Evolutionary conservation across 305 asterid species (phyloP).

Genomic region (Petunia hybrid): DNA sequence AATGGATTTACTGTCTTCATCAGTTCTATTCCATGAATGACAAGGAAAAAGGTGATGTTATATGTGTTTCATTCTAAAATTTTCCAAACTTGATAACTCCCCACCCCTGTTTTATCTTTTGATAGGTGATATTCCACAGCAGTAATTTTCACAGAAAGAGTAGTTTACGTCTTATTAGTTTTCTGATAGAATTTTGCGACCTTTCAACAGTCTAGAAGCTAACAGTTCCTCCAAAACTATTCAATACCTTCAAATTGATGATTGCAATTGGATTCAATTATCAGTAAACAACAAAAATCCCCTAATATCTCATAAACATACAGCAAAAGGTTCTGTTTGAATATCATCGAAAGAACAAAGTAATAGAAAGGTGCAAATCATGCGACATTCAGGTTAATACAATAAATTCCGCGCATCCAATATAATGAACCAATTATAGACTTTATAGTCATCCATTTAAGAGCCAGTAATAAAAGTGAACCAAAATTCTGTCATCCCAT

Average conservation of each 20-base stretch:
- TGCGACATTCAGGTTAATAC: neutral
- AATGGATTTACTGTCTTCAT: neutral
- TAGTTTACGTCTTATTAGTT: neutral
- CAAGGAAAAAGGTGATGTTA: neutral
- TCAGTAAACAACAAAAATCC: neutral
- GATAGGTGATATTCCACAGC: neutral
- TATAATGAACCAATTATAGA: neutral
- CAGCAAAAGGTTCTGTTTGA: neutral
- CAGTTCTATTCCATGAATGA: neutral
- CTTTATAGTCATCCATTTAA: neutral
- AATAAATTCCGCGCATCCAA: neutral
- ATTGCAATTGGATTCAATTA: neutral
- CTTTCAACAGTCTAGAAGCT: neutral
- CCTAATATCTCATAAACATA: neutral
- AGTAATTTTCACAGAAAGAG: too few species aligned
- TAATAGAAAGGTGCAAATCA: neutral
- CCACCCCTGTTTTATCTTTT: neutral
- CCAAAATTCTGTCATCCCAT: neutral
- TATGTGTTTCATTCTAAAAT: neutral
- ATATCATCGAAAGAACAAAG: neutral
- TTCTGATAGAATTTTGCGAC: neutral
- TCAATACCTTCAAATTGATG: neutral
- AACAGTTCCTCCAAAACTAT: neutral
- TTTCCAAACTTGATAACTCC: neutral
- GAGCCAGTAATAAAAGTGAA: neutral